A percentile compares a stretch with the other conserved stretches of the same genome.
phyloP scores from a whole-genome alignment of 78 protist species.

The Acrasis kona region DNA sequence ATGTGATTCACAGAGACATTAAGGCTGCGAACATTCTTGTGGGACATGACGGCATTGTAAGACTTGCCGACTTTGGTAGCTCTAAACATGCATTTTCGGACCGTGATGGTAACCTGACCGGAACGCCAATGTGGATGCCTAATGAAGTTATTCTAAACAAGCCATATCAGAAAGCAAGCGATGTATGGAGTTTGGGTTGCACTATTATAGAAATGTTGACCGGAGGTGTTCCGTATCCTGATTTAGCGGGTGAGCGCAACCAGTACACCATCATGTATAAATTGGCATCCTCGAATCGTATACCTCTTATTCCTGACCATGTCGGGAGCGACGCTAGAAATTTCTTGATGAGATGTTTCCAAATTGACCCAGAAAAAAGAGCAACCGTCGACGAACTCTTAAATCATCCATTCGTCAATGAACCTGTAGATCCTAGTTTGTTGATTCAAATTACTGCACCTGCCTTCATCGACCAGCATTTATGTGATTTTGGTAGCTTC shows the following conservation, averaged over 20 bases:
- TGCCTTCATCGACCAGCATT: no score
- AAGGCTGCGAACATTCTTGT: slow-evolving; percentile 12
- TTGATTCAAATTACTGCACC: no score
- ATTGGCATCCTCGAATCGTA: no score
- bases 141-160: slow-evolving; percentile 26
- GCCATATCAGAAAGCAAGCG: slow-evolving; percentile 5
- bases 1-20: slow-evolving; percentile 21
- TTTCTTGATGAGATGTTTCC: no score
- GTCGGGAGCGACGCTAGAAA: no score
- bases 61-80: slow-evolving; percentile 13
- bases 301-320: no score
- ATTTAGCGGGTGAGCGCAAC: no score
- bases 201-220: slow-evolving; percentile 23
- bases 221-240: slow-evolving; percentile 8
- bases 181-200: slow-evolving; percentile 34
- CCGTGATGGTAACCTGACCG: slow-evolving; percentile 11
- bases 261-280: no score
- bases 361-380: not conserved
- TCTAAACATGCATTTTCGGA: not conserved
- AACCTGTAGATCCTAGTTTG: no score
- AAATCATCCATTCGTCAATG: not conserved
- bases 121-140: slow-evolving; percentile 43
- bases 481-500: no score
- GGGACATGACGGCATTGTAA: not conserved
- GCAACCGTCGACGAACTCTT: not conserved